Percentiles rank a stretch among this genome's conserved stretches.
Conservation (phyloP, 768 basidiomycete genomes). For the Rhodotorula toruloides region DNA sequence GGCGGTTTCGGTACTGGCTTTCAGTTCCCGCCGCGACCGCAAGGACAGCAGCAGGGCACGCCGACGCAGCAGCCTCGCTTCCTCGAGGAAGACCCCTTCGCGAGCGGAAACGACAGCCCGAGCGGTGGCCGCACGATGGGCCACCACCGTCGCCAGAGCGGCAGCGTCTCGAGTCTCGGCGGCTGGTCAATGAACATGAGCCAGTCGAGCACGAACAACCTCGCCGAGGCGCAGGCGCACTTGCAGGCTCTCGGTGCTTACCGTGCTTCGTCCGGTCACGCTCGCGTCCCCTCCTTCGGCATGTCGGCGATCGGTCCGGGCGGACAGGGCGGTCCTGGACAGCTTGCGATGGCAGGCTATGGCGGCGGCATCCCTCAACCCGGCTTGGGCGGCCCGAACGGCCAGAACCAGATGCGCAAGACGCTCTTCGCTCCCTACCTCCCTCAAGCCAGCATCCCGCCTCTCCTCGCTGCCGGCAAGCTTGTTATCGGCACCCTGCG, state of each 20-base stretch:
- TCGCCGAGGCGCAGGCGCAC: slow-evolving; percentile 95
- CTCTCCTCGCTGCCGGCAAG: slow-evolving; percentile 92
- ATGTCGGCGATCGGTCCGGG: slow-evolving; percentile 62
- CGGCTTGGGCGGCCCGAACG: slow-evolving; percentile 73
- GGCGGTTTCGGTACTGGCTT: slow-evolving; percentile 20
- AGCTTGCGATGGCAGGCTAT: slow-evolving; percentile 64
- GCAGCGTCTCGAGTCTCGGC: slow-evolving; percentile 65
- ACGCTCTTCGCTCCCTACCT: slow-evolving; percentile 97
- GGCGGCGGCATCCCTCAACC: slow-evolving; percentile 66
- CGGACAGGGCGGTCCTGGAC: slow-evolving; percentile 81
- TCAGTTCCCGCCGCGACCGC: slow-evolving; percentile 26
- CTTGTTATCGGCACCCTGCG: slow-evolving; percentile 93
- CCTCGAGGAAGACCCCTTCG: neutral
- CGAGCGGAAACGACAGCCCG: slow-evolving; percentile 52
- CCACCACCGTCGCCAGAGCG: slow-evolving; percentile 55
- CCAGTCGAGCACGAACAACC: slow-evolving; percentile 54
- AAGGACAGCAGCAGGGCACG: neutral
- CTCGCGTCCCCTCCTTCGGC: slow-evolving; percentile 41
- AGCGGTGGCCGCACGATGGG: slow-evolving; percentile 67
- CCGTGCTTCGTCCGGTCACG: slow-evolving; percentile 45
- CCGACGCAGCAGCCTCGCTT: neutral
- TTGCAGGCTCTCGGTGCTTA: slow-evolving; percentile 93
- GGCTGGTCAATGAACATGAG: neutral
- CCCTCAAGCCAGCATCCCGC: slow-evolving; percentile 89
- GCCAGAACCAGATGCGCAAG: slow-evolving; percentile 94